Evolutionary conservation across 106 monocot species (phyloP).

Genomic region (Dactylorhiza incarnata): DNA sequence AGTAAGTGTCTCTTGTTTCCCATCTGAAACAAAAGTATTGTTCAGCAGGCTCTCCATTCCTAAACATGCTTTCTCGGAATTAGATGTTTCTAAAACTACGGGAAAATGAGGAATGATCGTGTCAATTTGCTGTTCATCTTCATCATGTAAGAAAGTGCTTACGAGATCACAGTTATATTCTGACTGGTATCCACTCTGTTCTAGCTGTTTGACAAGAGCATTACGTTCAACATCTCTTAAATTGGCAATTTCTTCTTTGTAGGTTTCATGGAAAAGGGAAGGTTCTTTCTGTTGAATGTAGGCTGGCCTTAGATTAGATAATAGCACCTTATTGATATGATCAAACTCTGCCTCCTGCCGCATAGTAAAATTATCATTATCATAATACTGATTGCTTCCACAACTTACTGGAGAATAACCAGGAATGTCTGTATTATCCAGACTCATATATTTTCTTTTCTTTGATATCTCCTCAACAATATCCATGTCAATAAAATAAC

Average conservation of each 20-base stretch:
- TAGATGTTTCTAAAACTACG: conserved; percentile 1
- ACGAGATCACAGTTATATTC: conserved; percentile 3
- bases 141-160: not conserved
- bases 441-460: conserved; percentile 27
- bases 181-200: conserved; percentile 5
- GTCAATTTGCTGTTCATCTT: conserved; percentile 9
- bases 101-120: conserved; percentile 6
- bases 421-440: not conserved
- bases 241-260: conserved; percentile 7
- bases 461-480: conserved; percentile 20
- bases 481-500: conserved; percentile 7
- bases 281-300: conserved; percentile 15
- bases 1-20: not conserved
- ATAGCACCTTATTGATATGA: conserved; percentile 1
- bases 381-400: conserved; percentile 16
- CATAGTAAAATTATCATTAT: conserved; percentile 9
- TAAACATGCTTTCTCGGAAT: not conserved
- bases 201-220: conserved; percentile 5
- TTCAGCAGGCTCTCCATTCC: conserved; percentile 2
- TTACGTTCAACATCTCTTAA: conserved; percentile 5
- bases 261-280: conserved; percentile 8
- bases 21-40: conserved; percentile 1
- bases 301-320: conserved; percentile 6
- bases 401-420: not conserved
- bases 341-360: conserved; percentile 3